Base-by-base conservation (phyloP, 768 basidiomycete genomes). In the Suillus placidus region DNA sequence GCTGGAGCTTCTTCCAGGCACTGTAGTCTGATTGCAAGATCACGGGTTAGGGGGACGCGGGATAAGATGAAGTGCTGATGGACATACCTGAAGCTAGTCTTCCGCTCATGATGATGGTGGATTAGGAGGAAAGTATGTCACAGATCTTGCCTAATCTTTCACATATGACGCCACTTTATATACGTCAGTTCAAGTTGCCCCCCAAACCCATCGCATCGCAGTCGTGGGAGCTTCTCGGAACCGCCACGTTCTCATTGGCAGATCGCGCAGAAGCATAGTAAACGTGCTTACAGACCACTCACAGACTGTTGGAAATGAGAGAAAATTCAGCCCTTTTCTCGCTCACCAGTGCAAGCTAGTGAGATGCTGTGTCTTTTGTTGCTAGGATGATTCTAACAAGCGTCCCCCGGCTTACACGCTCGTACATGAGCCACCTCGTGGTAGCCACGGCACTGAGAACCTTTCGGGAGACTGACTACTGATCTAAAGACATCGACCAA, bases 1-100 rank as follows among this genome's bases (percentile, higher is more conserved):
- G 71, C 82, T 97, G 91, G 71, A 99, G 92, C 78, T 93, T 90
- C 81, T 93, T 86, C 96, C 96, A 99, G 47, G 94, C 80, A 32
- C 87, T 63, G 80, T 97, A 97, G 62, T 94, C 96, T 98, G 75
- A 42, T 66, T 55, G 32, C 49, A 62, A 35, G 4, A 52, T 26
- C 38, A 54, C 47, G 2, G 64, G 64, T 55, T 66, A 63, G 43
- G 61, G 66, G 18, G 47, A 62, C 14, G 40, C 16, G 26, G 16
- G 51, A 7, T 45, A 23, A 12, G 13, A 26, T 63, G 55, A 18
- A 34, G 1, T 38, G 18, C 12, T 14, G 38, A 2, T 35, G 35
- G 60, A 64, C 71, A 42, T 64, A 83, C 87, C 88, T 72, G 88
- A 85, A 63, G 89, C 86, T 67, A 87, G 82, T 69, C 81, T 86